These are phyloP conservation scores for Aureobasidium sp. DNA, from an alignment of 2,329 filamentous ascomycete species.

Conservation along the genomic window DNA sequence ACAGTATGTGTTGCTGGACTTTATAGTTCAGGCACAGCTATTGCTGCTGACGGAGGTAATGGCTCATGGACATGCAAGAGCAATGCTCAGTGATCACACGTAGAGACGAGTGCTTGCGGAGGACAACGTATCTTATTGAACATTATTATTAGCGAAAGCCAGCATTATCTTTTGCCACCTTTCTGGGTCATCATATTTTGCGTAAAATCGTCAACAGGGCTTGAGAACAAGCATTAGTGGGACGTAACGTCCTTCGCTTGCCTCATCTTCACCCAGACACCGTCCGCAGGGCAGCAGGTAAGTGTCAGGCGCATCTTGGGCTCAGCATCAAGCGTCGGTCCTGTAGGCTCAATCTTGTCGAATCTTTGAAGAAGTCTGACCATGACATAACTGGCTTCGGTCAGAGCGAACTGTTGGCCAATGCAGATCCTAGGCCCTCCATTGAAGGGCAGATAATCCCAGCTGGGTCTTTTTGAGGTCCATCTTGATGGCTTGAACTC, in stretches of 20 bases:
- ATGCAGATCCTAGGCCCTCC: constrained; percentile 25
- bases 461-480: constrained; percentile 26
- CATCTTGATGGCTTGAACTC: constrained; percentile 45
- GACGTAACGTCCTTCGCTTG: constrained; percentile 10
- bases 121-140: neutral
- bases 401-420: constrained; percentile 25
- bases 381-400: constrained; percentile 27
- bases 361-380: constrained; percentile 27
- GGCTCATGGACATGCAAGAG: neutral
- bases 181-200: neutral
- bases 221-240: neutral
- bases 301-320: constrained; percentile 10
- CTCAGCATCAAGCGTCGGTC: neutral
- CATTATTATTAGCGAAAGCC: neutral
- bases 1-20: constrained; percentile 25
- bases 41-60: neutral
- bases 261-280: constrained; percentile 12
- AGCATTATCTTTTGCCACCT: neutral
- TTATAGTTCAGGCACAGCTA: constrained; percentile 17
- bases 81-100: neutral
- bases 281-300: constrained; percentile 14
- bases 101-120: neutral
- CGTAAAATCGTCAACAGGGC: neutral
- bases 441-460: constrained; percentile 32
- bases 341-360: constrained; percentile 23